Evolutionary conservation across 2,329 filamentous ascomycete species (phyloP).

Genomic region (Pseudocercospora pini-densiflorae): DNA sequence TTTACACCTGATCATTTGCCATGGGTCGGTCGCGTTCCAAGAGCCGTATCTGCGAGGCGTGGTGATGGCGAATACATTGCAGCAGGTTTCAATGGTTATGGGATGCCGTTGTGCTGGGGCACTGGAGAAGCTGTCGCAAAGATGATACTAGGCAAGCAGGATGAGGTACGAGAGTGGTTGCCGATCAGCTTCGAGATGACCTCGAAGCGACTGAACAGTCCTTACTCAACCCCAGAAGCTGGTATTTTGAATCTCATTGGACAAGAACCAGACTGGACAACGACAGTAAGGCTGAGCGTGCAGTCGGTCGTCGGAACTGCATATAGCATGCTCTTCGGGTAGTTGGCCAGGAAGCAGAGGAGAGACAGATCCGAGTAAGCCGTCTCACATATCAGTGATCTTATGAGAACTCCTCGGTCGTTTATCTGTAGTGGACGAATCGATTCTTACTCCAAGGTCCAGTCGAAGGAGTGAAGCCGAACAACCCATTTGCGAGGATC

Average conservation of each 20-base stretch:
- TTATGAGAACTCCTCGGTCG: not conserved
- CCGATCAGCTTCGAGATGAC: slow-evolving; percentile 14
- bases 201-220: slow-evolving; percentile 18
- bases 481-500: not conserved
- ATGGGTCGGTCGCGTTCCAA: slow-evolving; percentile 23
- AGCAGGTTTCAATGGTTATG: slow-evolving; percentile 31
- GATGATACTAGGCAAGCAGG: slow-evolving; percentile 25
- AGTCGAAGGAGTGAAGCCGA: not conserved
- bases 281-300: not conserved
- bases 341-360: not conserved
- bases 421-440: not conserved
- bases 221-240: slow-evolving; percentile 21
- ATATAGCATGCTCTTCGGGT: not conserved
- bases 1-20: slow-evolving; percentile 26
- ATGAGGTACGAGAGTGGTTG: slow-evolving; percentile 15
- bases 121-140: slow-evolving; percentile 30
- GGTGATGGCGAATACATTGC: slow-evolving; percentile 27
- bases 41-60: slow-evolving; percentile 7
- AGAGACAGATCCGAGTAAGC: not conserved
- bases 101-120: slow-evolving; percentile 31
- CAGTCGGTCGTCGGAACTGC: not conserved
- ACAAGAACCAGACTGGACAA: slow-evolving; percentile 13
- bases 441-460: not conserved
- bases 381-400: too few relatives aligned
- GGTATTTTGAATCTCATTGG: slow-evolving; percentile 22